phyloP scores from a whole-genome alignment of 2,329 filamentous ascomycete species.

The Colletotrichum eremochloae region DNA sequence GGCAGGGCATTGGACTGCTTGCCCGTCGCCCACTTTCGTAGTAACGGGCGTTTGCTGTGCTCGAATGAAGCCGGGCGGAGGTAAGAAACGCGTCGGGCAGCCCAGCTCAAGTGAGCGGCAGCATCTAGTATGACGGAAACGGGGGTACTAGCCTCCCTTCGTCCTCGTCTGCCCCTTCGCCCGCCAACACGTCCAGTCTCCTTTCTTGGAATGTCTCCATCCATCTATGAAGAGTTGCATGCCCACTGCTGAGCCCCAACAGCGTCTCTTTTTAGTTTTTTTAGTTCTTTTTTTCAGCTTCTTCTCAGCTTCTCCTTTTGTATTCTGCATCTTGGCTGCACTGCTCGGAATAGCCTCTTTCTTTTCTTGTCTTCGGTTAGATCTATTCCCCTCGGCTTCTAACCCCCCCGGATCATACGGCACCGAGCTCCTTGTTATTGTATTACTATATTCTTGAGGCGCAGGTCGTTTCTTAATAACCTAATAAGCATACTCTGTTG shows the following conservation, averaged over 20 bases:
- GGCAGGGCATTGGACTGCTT: conserved; percentile 37
- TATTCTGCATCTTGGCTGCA: conserved; percentile 16
- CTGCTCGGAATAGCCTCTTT: conserved; percentile 34
- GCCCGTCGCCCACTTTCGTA: conserved; percentile 21
- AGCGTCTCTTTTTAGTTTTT: conserved; percentile 12
- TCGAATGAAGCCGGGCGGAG: conserved; percentile 31
- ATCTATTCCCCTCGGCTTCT: conserved; percentile 21
- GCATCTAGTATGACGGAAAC: conserved; percentile 28
- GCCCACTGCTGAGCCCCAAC: conserved; percentile 31
- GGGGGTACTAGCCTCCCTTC: conserved; percentile 8
- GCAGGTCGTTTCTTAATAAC: conserved; percentile 41
- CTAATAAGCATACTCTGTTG: conserved; percentile 31
- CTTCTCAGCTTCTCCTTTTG: conserved; percentile 35
- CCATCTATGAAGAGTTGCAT: conserved; percentile 40
- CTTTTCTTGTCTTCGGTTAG: conserved; percentile 36
- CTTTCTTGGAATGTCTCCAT: conserved; percentile 28
- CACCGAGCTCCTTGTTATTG: conserved; percentile 16
- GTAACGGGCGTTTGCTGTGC: conserved; percentile 26
- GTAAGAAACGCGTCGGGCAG: conserved; percentile 19
- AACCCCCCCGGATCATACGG: conserved; percentile 14
- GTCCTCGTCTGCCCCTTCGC: conserved; percentile 10
- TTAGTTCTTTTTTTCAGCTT: conserved; percentile 3
- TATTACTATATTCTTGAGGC: conserved; percentile 19
- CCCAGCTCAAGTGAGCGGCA: conserved; percentile 3
- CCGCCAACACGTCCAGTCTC: conserved; percentile 14